Percentiles rank a stretch among this genome's conserved stretches.
phyloP scores from a whole-genome alignment of 108 stramenopile genomes.

The Stephanodiscus minutulus region DNA sequence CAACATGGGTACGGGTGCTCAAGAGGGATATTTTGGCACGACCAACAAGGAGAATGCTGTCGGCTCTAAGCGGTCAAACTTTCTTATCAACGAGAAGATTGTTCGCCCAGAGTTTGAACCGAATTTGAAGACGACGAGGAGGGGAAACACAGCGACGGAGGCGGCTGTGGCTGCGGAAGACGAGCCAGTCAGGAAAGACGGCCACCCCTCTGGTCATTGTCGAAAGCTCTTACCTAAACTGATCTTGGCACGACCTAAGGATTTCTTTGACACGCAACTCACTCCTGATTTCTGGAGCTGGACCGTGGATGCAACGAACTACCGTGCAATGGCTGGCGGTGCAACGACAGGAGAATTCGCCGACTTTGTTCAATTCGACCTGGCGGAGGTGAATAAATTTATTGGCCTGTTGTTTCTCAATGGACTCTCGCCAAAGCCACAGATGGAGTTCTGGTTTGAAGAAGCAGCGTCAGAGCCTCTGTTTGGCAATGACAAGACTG shows the following conservation, averaged over 20 bases:
- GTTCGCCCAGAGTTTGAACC: neutral
- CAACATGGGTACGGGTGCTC: neutral
- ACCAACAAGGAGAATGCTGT: neutral
- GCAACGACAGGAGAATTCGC: neutral
- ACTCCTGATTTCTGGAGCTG: slow-evolving; percentile 7
- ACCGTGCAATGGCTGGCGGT: slow-evolving; percentile 7
- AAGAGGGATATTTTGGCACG: neutral
- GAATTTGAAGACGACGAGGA: neutral
- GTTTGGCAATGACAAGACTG: neutral
- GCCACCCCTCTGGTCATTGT: neutral
- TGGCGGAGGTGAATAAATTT: neutral
- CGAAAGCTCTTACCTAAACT: neutral
- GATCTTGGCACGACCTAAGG: neutral
- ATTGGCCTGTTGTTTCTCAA: neutral
- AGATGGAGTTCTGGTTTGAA: neutral
- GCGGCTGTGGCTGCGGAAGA: no score
- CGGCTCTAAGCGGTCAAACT: neutral
- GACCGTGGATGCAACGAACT: neutral
- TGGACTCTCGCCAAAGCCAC: neutral
- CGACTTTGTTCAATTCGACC: neutral
- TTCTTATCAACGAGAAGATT: neutral
- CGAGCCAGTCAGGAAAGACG: neutral
- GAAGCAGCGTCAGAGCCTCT: neutral
- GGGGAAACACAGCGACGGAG: no score
- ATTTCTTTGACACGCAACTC: slow-evolving; percentile 4